These are phyloP conservation scores for Barnettozyma sp. DNA, from an alignment of 805 yeast genomes.

Conservation along the genomic window DNA sequence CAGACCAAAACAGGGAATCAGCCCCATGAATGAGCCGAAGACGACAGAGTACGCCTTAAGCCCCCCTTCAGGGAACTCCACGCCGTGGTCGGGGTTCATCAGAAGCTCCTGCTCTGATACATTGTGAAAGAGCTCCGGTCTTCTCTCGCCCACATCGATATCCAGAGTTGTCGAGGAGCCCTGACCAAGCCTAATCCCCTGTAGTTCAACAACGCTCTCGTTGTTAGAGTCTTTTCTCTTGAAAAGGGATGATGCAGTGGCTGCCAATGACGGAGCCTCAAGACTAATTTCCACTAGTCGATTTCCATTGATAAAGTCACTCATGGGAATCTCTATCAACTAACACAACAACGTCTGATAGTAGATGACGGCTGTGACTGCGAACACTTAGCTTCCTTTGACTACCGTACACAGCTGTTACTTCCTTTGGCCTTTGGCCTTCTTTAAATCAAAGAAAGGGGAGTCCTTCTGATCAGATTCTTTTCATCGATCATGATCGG, in stretches of 20 bases:
- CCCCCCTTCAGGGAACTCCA: slow-evolving; percentile 50
- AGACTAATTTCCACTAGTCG: not conserved
- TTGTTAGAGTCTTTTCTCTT: slow-evolving; percentile 1
- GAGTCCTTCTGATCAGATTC: too few relatives aligned
- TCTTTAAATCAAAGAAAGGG: too few relatives aligned
- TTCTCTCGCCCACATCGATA: not conserved
- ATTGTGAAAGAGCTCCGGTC: not conserved
- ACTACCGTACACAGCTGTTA: too few relatives aligned
- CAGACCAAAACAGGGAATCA: slow-evolving; percentile 52
- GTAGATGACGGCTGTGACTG: too few relatives aligned
- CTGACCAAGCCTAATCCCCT: not conserved
- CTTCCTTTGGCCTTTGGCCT: too few relatives aligned
- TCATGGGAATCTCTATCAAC: too few relatives aligned
- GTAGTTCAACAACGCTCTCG: not conserved
- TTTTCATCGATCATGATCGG: too few relatives aligned
- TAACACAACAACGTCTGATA: too few relatives aligned
- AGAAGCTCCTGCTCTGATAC: slow-evolving; percentile 1
- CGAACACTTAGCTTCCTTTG: too few relatives aligned
- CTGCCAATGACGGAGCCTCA: not conserved
- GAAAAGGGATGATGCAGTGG: not conserved
- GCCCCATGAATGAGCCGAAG: slow-evolving; percentile 54
- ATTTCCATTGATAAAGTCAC: not conserved
- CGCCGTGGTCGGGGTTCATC: slow-evolving; percentile 10
- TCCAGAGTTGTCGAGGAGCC: slow-evolving; percentile 1
- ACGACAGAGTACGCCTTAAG: slow-evolving; percentile 48